phyloP scores from a whole-genome alignment of 2,329 filamentous ascomycete genomes.

The Ceratocystis albifundus region DNA sequence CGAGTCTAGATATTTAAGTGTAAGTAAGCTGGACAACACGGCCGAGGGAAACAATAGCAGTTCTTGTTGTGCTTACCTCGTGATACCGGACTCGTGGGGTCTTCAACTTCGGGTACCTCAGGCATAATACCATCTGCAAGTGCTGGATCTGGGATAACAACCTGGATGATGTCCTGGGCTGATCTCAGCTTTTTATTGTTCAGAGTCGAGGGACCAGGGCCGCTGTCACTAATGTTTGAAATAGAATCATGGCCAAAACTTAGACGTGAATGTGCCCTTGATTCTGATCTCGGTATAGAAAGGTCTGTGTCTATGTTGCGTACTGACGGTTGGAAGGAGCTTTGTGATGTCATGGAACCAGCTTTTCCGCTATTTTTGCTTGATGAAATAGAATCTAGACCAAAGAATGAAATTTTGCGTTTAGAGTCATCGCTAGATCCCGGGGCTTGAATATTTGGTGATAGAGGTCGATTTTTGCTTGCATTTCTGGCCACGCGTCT shows the following conservation, averaged over 20 bases:
- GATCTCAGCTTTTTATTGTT: conserved; percentile 6
- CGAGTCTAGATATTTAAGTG: conserved; percentile 12
- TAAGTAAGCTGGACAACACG: conserved; percentile 8
- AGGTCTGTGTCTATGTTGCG: conserved; percentile 14
- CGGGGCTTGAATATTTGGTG: conserved; percentile 19
- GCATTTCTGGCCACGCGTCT: conserved; percentile 28
- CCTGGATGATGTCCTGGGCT: neutral
- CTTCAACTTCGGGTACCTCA: conserved; percentile 9
- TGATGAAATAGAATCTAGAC: conserved; percentile 19
- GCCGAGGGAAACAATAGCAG: neutral
- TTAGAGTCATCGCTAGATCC: conserved; percentile 10
- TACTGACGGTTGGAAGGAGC: conserved; percentile 15
- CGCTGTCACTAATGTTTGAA: conserved; percentile 14
- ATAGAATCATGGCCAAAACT: conserved; percentile 16
- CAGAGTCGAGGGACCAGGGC: conserved; percentile 14
- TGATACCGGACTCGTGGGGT: conserved; percentile 15
- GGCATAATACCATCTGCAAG: conserved; percentile 2
- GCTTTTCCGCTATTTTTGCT: conserved; percentile 14
- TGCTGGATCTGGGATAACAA: neutral
- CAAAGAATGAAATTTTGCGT: conserved; percentile 18
- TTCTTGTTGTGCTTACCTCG: neutral
- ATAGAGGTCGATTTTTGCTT: conserved; percentile 23
- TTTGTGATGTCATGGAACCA: conserved; percentile 17
- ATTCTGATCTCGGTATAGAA: conserved; percentile 12
- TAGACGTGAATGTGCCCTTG: conserved; percentile 9